Conservation (phyloP, 2,329 filamentous ascomycete genomes). For the Sodiomyces alkalinus region DNA sequence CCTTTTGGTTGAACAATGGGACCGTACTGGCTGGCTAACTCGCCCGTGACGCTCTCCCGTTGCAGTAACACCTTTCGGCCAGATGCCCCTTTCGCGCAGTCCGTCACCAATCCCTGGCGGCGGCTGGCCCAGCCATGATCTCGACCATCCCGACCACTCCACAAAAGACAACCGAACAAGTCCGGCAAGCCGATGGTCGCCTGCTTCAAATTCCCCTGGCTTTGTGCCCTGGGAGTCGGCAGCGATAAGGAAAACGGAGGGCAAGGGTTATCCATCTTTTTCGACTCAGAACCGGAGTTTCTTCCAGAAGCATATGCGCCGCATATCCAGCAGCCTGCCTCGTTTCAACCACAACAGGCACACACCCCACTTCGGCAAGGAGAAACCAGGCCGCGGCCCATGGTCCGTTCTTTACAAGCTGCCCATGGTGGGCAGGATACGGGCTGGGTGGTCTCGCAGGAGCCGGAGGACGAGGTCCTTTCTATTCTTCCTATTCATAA, state of each 20-base stretch:
- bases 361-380: conserved; percentile 51
- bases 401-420: conserved; percentile 33
- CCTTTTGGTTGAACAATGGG: no score
- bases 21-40: conserved; percentile 8
- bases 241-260: conserved; percentile 58
- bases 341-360: conserved; percentile 39
- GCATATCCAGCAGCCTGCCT: conserved; percentile 65
- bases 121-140: conserved; percentile 76
- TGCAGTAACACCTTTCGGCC: conserved; percentile 37
- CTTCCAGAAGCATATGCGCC: conserved; percentile 71
- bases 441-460: conserved; percentile 31
- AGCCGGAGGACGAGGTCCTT: conserved; percentile 52
- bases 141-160: no score
- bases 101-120: conserved; percentile 73
- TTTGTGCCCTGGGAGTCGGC: conserved; percentile 69
- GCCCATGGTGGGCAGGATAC: conserved; percentile 30
- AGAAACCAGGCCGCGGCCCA: conserved; percentile 50
- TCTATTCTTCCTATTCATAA: conserved; percentile 39
- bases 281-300: conserved; percentile 73
- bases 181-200: conserved; percentile 35
- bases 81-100: conserved; percentile 77
- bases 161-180: conserved; percentile 54
- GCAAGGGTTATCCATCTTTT: conserved; percentile 64
- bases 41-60: conserved; percentile 6
- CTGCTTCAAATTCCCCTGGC: conserved; percentile 21